Evolutionary conservation across 2,329 filamentous ascomycete genomes (phyloP).

Genomic region (Fusarium algeriense): DNA sequence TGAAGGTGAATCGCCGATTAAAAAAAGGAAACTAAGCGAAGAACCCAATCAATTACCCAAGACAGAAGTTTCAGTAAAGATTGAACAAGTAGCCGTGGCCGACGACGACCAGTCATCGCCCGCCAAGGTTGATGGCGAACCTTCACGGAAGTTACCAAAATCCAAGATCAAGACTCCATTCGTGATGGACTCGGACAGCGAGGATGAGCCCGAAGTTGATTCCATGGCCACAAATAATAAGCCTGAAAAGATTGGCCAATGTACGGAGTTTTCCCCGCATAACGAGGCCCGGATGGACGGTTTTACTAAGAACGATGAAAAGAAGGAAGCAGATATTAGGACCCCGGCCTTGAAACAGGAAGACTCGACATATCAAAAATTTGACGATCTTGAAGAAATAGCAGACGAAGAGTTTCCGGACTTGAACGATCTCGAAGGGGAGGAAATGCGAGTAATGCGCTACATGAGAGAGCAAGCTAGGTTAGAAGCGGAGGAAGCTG

Average conservation of each 20-base stretch:
- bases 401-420: constrained; percentile 69
- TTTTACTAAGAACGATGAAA: constrained; percentile 41
- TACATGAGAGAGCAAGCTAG: constrained; percentile 83
- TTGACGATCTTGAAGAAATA: constrained; percentile 53
- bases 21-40: constrained; percentile 48
- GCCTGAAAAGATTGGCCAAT: constrained; percentile 29
- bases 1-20: constrained; percentile 51
- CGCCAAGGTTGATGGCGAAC: constrained; percentile 51
- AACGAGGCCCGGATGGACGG: constrained; percentile 36
- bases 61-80: constrained; percentile 8
- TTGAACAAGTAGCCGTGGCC: neutral
- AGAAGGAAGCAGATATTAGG: constrained; percentile 30
- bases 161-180: constrained; percentile 65
- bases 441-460: constrained; percentile 73
- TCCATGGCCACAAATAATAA: constrained; percentile 2
- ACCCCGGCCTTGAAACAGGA: constrained; percentile 47
- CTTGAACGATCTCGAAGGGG: constrained; percentile 65
- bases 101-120: constrained; percentile 49
- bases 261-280: constrained; percentile 42
- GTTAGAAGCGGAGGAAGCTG: constrained; percentile 70
- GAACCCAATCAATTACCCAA: constrained; percentile 26
- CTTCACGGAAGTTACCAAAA: constrained; percentile 38
- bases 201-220: constrained; percentile 49
- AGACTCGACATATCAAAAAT: constrained; percentile 50
- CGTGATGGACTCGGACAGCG: constrained; percentile 75